Evolutionary conservation across 2,329 filamentous ascomycete genomes (phyloP).

Genomic region (Trichophyton schoenleinii): DNA sequence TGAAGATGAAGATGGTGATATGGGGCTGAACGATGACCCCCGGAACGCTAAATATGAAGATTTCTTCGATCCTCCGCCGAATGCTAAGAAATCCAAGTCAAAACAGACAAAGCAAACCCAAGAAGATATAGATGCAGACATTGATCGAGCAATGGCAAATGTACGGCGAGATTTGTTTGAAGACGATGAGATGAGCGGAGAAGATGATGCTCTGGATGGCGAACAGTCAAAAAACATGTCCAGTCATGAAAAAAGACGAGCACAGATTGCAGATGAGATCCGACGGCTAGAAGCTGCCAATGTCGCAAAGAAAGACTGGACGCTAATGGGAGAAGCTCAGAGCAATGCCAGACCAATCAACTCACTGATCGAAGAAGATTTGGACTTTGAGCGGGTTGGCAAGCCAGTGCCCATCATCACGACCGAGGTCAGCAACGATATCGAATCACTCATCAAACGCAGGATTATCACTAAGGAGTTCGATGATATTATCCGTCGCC

Average conservation of each 20-base stretch:
- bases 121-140: constrained; percentile 34
- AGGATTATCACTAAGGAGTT: constrained; percentile 84
- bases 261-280: constrained; percentile 79
- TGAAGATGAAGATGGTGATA: constrained; percentile 42
- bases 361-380: constrained; percentile 82
- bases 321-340: constrained; percentile 72
- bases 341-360: constrained; percentile 75
- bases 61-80: constrained; percentile 78
- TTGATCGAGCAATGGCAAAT: constrained; percentile 72
- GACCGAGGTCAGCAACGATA: constrained; percentile 74
- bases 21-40: constrained; percentile 31
- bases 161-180: constrained; percentile 87
- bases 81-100: constrained; percentile 40
- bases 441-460: constrained; percentile 87
- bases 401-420: constrained; percentile 94
- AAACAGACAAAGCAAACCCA: constrained; percentile 18
- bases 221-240: constrained; percentile 41
- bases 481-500: constrained; percentile 74
- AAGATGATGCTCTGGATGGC: constrained; percentile 52
- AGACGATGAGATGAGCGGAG: constrained; percentile 39
- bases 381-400: constrained; percentile 89
- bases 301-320: constrained; percentile 84
- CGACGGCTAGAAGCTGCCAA: constrained; percentile 79
- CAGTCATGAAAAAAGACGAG: constrained; percentile 73
- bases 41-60: constrained; percentile 41